Evolutionary conservation across 176 grass and related monocot genomes (phyloP), one percentile per base, ranked within the genome.

Genomic region (Eremochloa ophiuroides): DNA sequence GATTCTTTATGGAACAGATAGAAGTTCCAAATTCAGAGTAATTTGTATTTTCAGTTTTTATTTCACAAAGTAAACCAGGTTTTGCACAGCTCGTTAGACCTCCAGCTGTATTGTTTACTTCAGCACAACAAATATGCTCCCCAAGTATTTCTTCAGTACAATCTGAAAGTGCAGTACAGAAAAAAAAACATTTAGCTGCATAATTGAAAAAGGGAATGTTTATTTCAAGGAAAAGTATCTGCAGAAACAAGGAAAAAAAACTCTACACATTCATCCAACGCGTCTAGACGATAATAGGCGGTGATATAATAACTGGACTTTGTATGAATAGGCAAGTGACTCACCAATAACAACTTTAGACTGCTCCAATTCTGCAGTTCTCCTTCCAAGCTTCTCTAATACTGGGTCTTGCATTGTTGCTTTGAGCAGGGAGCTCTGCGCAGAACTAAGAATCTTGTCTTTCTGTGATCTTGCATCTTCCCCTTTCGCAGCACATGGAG

Each of bases 261-360:
- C 39, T 66, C 11, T 58, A 44, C 22, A 6, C 9, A 43, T 76
- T 55, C 25, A 56, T 87, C 35, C 66, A 46, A 28, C 28, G 55
- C 25, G 31, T 70, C 25, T 69, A 55, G 25, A 83, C 27, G 76
- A 20, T 25, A 73, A 66, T 26, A 78, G 59, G 35, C 4, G 7
- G n/a, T 47, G 62, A 86, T 35, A 73, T 34, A 22, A 84, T n/a
- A 85, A 84, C 10, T 66, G 34, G 27, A 71, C 58, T 60, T 13
- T 5, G 3, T 47, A 66, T 26, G 40, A 58, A 66, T 46, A 75
- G 71, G 41, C 41, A 15, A 75, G 8, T 60, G 11, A 77, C 88
- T 84, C 51, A 94, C 92, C 71, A 63, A 29, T 30, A 47, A 35
- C 29, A 76, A 74, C 70, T 86, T 62, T 80, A 9, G 35, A 68